phyloP scores from a whole-genome alignment of 768 basidiomycete genomes.

The Lepiota brunneoincarnata region DNA sequence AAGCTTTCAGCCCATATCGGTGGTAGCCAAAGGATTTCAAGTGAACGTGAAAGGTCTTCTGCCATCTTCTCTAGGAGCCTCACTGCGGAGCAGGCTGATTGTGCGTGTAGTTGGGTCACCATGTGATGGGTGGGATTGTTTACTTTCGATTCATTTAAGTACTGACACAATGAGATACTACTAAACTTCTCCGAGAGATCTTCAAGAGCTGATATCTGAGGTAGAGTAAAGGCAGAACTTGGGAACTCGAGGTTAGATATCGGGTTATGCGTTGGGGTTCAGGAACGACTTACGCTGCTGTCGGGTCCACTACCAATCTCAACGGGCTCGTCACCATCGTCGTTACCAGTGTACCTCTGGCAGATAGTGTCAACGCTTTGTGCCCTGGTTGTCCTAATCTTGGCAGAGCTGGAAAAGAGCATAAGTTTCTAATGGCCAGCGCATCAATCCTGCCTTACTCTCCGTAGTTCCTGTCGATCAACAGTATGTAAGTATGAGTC shows the following conservation, averaged over 20 bases:
- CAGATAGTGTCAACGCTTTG: constrained; percentile 30
- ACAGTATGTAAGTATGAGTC: background rate
- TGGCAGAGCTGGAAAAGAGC: constrained; percentile 24
- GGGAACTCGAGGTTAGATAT: background rate
- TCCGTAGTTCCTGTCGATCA: constrained; percentile 29
- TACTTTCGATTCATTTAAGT: no score
- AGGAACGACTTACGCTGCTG: constrained; percentile 21
- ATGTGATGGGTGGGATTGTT: no score
- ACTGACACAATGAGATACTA: no score
- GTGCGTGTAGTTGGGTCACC: no score
- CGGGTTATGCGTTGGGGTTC: background rate
- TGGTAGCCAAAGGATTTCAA: no score
- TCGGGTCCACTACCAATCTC: constrained; percentile 30
- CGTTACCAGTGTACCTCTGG: constrained; percentile 28
- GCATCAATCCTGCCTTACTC: constrained; percentile 22
- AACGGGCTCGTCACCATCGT: constrained; percentile 27
- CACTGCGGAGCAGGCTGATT: no score
- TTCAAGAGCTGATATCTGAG: constrained; percentile 23
- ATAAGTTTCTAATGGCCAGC: background rate
- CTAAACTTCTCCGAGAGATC: background rate
- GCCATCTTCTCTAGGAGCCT: no score
- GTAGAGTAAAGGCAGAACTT: constrained; percentile 27
- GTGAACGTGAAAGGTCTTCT: no score
- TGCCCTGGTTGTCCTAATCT: constrained; percentile 28
- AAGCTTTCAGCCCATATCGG: no score